Base-by-base conservation (phyloP, 306 rosid genomes). In the Medicago truncatula region DNA sequence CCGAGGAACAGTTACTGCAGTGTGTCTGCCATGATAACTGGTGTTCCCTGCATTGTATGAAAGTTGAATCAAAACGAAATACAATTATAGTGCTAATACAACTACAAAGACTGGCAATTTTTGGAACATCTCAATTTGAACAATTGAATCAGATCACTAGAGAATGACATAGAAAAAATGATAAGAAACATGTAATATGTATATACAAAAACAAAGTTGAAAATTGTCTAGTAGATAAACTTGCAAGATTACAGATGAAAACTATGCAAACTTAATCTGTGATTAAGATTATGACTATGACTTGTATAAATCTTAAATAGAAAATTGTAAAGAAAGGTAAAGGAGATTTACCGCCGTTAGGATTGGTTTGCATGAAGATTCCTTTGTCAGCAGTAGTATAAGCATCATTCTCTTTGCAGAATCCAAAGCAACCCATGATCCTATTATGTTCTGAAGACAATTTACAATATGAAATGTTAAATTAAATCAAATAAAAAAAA, bases 391-490 rank as follows among this genome's bases (percentile, higher is more conserved):
- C 62, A 68, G 73, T 49, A 74, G 69, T 82, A 50, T 82, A 73
- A 68, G 70, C 41, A 38, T 90, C 94, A 80, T 85, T 77, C 31
- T 77, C 81, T 57, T 72, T 86, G 84, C 93, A 90, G 67, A 90
- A 92, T 69, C 92, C 79, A 79, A 92, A 92, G 85, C 92, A 90
- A 84, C 91, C 83, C 96, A 92, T 92, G 71, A 76, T 84, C 75
- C 77, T 81, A 36, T 8, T 46, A 4, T 56, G 31, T 63, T 82
- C 84, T 87, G 79, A 21, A 74, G 46, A 7, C 28, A 61, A 70
- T 67, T 43, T 66, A 65, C 75, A 57, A 40, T 53, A 66, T 63
- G 9, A 81, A 36, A 14, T 16, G 36, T 70, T 59, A 61, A 7
- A 60, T 28, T 28, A 28, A 60, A 61, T 28, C 41, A 60, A 15